Base-by-base conservation (phyloP, 73 alveolate species). In the Paramecium caudatum region DNA sequence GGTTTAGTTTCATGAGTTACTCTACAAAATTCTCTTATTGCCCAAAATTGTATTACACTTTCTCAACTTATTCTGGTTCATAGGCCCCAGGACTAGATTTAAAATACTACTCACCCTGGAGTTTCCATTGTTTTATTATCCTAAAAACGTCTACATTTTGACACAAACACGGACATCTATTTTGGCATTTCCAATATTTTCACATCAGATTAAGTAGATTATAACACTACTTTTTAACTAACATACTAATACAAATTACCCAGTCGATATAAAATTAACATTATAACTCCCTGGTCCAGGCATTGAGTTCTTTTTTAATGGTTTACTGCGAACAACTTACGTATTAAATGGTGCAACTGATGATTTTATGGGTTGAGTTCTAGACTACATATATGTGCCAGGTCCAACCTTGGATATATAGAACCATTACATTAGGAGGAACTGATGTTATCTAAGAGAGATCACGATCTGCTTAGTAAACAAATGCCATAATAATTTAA, bases 201-300 rank as follows among this genome's bases (percentile, higher is more conserved):
- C 17, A 74, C 69, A 9, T 74, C 88, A 15, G 69, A 74, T 37
- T n/a, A 15, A 37, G 43, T 37, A 36, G 88, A 41, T 74, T 41
- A 25, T 16, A 74, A 23, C 0, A 74, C 47, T 7, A 74, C 88
- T 21, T 74, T 74, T 45, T 74, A 43, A 4, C 88, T 74, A 65
- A 39, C 15, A 74, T 4, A 1, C 7, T 0, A 1, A 9, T 55
- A 4, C 23, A 27, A 17, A 16, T 3, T 43, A 74, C 88, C 88
- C 88, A 9, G 43, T 68, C 16, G 3, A 34, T 3, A n/a, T 37
- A 21, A 74, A 74, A 12, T 74, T 37, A 1, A 45, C 12, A 45
- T 45, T 19, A 74, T 74, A 74, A 74, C 88, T 74, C 3, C 88
- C 88, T 10, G 88, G 88, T 2, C 88, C 88, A n/a, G 88, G 88